phyloP scores from a whole-genome alignment of 2,329 filamentous ascomycete species.

The Penicillium capsulatum region DNA sequence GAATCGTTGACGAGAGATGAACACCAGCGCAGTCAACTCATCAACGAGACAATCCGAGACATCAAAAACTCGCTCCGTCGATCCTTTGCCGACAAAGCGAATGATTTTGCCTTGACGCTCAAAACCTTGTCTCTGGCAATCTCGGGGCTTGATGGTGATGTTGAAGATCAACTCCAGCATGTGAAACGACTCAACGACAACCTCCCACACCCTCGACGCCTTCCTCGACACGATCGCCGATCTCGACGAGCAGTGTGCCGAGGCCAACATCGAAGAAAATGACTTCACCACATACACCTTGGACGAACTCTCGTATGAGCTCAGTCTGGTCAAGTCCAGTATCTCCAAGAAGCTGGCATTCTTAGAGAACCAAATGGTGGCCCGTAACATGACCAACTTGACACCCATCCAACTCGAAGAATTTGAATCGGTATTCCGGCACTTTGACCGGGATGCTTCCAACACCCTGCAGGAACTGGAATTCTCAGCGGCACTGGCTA shows the following conservation, averaged over 20 bases:
- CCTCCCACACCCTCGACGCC: slow-evolving; percentile 79
- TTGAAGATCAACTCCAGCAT: slow-evolving; percentile 89
- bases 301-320: slow-evolving; percentile 90
- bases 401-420: slow-evolving; percentile 98
- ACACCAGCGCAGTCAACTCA: slow-evolving; percentile 82
- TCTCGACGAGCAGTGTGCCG: slow-evolving; percentile 82
- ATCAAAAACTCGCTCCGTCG: slow-evolving; percentile 94
- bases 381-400: slow-evolving; percentile 96
- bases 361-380: slow-evolving; percentile 97
- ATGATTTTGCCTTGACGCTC: slow-evolving; percentile 91
- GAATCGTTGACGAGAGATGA: slow-evolving; percentile 72
- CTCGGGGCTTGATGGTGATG: slow-evolving; percentile 92
- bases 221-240: slow-evolving; percentile 84
- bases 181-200: slow-evolving; percentile 81
- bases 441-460: slow-evolving; percentile 90
- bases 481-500: slow-evolving; percentile 93
- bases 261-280: slow-evolving; percentile 98
- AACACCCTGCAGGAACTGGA: slow-evolving; percentile 91
- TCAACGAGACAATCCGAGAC: slow-evolving; percentile 97
- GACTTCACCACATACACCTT: slow-evolving; percentile 99
- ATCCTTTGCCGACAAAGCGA: slow-evolving; percentile 95
- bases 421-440: slow-evolving; percentile 96
- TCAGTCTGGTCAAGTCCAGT: slow-evolving; percentile 82
- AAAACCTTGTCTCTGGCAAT: slow-evolving; percentile 94
- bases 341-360: slow-evolving; percentile 96